Percentiles rank a stretch among this genome's conserved stretches.
These are phyloP conservation scores for Hanseniaspora clermontiae DNA, from an alignment of 805 yeast genomes.

Conservation along the genomic window DNA sequence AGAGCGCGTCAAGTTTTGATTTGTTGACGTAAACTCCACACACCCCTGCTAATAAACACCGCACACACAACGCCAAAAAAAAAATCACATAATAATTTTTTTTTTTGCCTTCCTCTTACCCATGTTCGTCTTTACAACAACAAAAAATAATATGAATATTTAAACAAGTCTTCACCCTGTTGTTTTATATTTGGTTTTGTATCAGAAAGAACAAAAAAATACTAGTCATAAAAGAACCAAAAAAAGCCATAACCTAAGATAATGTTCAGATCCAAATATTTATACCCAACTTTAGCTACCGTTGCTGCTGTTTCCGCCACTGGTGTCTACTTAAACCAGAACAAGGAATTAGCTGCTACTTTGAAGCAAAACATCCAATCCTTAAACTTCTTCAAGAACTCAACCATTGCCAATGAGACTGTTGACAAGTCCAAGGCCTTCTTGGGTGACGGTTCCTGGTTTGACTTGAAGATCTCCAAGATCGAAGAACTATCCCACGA, in stretches of 20 bases:
- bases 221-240: too few species aligned
- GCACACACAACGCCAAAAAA: not conserved
- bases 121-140: too few species aligned
- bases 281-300: constrained; percentile 13
- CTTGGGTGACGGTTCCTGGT: constrained; percentile 55
- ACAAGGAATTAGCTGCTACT: constrained; percentile 2
- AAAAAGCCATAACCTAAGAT: not conserved
- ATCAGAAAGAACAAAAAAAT: too few species aligned
- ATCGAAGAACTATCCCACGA: constrained; percentile 41
- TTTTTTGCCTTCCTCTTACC: too few species aligned
- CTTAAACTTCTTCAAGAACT: not conserved
- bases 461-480: constrained; percentile 46
- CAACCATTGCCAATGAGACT: constrained; percentile 26
- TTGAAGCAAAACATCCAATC: constrained; percentile 5
- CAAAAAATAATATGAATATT: not conserved
- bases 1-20: too few species aligned
- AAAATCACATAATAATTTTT: too few species aligned
- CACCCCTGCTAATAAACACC: too few species aligned
- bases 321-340: constrained; percentile 17
- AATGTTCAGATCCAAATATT: constrained; percentile 12
- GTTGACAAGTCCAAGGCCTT: constrained; percentile 34
- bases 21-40: too few species aligned
- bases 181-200: too few species aligned
- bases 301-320: constrained; percentile 16
- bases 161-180: not conserved